Conservation (phyloP, 768 basidiomycete genomes). For the Tulasnella sp. region DNA sequence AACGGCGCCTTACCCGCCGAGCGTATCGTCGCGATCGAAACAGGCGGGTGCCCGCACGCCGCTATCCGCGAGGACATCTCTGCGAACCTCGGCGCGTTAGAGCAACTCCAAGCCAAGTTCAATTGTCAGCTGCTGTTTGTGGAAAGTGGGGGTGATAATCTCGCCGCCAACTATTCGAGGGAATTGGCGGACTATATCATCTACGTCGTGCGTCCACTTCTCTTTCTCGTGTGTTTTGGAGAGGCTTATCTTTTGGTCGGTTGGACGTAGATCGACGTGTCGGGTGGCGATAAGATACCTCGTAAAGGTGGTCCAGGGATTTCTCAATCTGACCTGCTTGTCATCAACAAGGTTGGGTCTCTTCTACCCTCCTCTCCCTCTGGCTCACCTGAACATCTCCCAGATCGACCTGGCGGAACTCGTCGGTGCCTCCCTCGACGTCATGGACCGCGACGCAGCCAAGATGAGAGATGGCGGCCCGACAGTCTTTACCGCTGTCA, state of each 20-base stretch:
- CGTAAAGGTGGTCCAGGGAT: slow-evolving; percentile 97
- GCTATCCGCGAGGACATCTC: slow-evolving; percentile 97
- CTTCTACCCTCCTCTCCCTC: neutral
- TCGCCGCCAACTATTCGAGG: slow-evolving; percentile 82
- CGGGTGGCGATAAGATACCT: slow-evolving; percentile 94
- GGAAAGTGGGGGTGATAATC: slow-evolving; percentile 92
- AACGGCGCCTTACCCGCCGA: slow-evolving; percentile 74
- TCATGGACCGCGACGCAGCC: slow-evolving; percentile 89
- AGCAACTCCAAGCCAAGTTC: slow-evolving; percentile 85
- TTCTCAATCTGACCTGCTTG: slow-evolving; percentile 79
- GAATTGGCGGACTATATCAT: slow-evolving; percentile 97
- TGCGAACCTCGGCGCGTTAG: slow-evolving; percentile 91
- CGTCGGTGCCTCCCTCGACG: slow-evolving; percentile 83
- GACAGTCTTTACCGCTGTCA: slow-evolving; percentile 80
- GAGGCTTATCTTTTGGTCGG: neutral
- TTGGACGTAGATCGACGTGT: slow-evolving; percentile 30
- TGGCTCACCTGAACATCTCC: neutral
- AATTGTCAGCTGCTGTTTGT: slow-evolving; percentile 85
- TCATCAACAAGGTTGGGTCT: slow-evolving; percentile 76
- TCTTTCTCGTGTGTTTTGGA: neutral
- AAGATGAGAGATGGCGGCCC: slow-evolving; percentile 92
- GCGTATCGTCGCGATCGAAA: slow-evolving; percentile 93
- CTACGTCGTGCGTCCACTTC: slow-evolving; percentile 48
- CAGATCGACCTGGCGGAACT: slow-evolving; percentile 89
- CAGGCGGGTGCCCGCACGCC: slow-evolving; percentile 95